These are phyloP conservation scores for Blastocystis sp. DNA, from an alignment of 352 stramenopile species.

Conservation along the genomic window DNA sequence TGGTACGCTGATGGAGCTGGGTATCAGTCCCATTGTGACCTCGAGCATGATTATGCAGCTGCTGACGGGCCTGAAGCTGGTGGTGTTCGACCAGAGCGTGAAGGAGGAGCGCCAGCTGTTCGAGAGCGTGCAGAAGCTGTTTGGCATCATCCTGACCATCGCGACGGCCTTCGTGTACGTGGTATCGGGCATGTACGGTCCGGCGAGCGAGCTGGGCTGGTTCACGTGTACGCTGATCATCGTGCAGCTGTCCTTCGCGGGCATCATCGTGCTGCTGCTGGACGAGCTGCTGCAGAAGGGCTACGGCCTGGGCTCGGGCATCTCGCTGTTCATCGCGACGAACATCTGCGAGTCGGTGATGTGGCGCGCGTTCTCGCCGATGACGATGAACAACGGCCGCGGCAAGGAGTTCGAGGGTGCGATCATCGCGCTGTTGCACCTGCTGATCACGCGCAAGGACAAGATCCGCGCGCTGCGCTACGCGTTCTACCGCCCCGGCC, in stretches of 20 bases:
- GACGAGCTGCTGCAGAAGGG: constrained; percentile 99
- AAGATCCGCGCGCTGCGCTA: constrained; percentile 94
- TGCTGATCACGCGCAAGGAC: constrained; percentile 93
- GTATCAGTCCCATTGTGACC: constrained; percentile 97
- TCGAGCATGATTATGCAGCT: constrained; percentile 98
- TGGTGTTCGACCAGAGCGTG: constrained; percentile 95
- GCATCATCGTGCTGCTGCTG: constrained; percentile 96
- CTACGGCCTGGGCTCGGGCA: constrained; percentile 95
- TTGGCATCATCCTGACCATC: constrained; percentile 97
- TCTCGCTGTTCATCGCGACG: constrained; percentile 98
- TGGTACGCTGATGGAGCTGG: constrained; percentile 95
- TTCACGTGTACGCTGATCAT: constrained; percentile 98
- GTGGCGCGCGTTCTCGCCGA: constrained; percentile 98
- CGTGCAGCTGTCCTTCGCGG: constrained; percentile 93
- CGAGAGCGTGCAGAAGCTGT: constrained; percentile 95
- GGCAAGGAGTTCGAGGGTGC: constrained; percentile 98
- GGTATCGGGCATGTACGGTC: constrained; percentile 96
- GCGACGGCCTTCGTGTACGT: constrained; percentile 97
- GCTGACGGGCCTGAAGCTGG: constrained; percentile 92
- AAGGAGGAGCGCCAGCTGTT: constrained; percentile 98
- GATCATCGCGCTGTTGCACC: constrained; percentile 97
- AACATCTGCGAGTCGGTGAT: constrained; percentile 99
- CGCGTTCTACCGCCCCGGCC: constrained; percentile 95
- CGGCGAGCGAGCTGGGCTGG: constrained; percentile 91
- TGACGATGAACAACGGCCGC: constrained; percentile 96